Evolutionary conservation across 768 basidiomycete species (phyloP).

Genomic region (Chalciporus chontae): DNA sequence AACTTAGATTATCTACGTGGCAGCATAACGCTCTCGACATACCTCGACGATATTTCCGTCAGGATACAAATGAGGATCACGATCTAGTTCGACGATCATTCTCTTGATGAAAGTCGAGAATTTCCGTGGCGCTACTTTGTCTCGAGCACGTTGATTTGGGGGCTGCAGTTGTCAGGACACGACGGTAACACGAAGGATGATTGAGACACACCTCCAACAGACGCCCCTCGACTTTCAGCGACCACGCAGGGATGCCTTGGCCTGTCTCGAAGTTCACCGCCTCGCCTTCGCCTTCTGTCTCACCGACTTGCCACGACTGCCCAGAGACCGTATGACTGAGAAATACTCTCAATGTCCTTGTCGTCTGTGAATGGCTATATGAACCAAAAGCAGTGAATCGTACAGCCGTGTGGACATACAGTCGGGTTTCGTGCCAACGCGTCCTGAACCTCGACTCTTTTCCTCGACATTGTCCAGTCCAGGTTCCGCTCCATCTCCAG

Average conservation of each 20-base stretch:
- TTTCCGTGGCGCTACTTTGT: slow-evolving; percentile 62
- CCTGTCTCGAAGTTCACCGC: slow-evolving; percentile 70
- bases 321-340: slow-evolving; percentile 84
- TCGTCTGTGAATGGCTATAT: slow-evolving; percentile 48
- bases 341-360: slow-evolving; percentile 81
- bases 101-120: slow-evolving; percentile 84
- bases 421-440: slow-evolving; percentile 71
- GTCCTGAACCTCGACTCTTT: slow-evolving; percentile 88
- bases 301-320: slow-evolving; percentile 78
- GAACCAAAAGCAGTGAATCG: neutral
- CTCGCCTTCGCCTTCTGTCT: slow-evolving; percentile 31
- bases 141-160: slow-evolving; percentile 59
- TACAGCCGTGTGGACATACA: slow-evolving; percentile 26
- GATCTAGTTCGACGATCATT: slow-evolving; percentile 83
- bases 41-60: slow-evolving; percentile 93
- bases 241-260: slow-evolving; percentile 87
- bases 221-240: slow-evolving; percentile 82
- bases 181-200: neutral
- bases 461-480: slow-evolving; percentile 93
- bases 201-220: slow-evolving; percentile 63
- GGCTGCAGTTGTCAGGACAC: slow-evolving; percentile 33
- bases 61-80: slow-evolving; percentile 74
- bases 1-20: neutral
- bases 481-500: slow-evolving; percentile 86
- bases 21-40: slow-evolving; percentile 1